phyloP scores from a whole-genome alignment of 331 rosid species.

The Quercus lobata region DNA sequence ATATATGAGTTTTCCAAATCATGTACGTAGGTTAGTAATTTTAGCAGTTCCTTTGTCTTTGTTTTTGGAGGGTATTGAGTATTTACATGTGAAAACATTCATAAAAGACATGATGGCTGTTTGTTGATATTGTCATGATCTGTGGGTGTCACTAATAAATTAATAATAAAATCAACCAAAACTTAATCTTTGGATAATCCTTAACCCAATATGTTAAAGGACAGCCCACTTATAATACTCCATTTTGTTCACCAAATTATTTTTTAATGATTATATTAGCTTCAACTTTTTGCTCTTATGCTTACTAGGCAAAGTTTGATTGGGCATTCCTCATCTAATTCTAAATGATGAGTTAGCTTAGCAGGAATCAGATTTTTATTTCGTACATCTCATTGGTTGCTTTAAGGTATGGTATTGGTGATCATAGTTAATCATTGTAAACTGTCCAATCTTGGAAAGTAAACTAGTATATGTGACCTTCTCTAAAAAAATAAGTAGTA shows the following conservation, averaged over 20 bases:
- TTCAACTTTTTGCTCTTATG: not conserved
- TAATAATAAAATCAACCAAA: slow-evolving; percentile 13
- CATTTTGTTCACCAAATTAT: slow-evolving; percentile 12
- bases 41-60: slow-evolving; percentile 1
- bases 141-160: slow-evolving; percentile 15
- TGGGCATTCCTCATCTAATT: slow-evolving; percentile 18
- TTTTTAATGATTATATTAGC: not conserved
- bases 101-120: slow-evolving; percentile 34
- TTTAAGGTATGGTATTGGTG: not conserved
- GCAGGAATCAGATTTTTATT: not conserved
- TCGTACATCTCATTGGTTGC: not conserved
- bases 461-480: not conserved
- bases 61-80: slow-evolving; percentile 29
- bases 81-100: slow-evolving; percentile 40
- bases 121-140: slow-evolving; percentile 15
- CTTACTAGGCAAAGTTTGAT: slow-evolving; percentile 23
- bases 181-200: not conserved
- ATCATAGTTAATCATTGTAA: slow-evolving; percentile 10
- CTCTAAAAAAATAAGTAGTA: no score
- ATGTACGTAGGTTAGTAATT: not conserved
- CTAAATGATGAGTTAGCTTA: not conserved
- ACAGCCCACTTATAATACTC: slow-evolving; percentile 28
- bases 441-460: not conserved
- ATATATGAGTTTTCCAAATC: slow-evolving; percentile 7
- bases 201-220: not conserved